phyloP scores from a whole-genome alignment of 441 rosid genomes.

The Syzygium malaccense region DNA sequence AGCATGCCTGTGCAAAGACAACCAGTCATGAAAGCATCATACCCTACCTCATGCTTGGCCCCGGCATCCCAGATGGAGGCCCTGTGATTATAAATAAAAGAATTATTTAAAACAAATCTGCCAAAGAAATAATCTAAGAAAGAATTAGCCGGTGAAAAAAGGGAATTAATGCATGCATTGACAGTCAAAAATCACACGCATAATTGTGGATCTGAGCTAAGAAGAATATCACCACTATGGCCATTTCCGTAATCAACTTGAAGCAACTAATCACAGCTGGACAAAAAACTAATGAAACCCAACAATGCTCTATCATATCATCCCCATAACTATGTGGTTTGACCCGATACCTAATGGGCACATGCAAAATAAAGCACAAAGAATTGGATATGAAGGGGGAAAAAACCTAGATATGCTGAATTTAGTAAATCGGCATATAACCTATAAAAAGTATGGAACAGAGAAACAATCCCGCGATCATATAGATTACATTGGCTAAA shows the following conservation, averaged over 20 bases:
- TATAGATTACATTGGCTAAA: not conserved
- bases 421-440: not conserved
- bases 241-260: not conserved
- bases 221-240: not conserved
- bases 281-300: not conserved
- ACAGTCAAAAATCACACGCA: not conserved
- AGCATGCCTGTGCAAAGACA: constrained; percentile 84
- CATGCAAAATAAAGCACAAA: not conserved
- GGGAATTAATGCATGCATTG: not conserved
- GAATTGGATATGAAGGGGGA: not conserved
- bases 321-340: not conserved
- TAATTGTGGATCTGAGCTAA: not conserved
- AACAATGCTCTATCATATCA: not conserved
- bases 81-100: constrained; percentile 32
- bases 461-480: not conserved
- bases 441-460: not conserved
- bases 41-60: constrained; percentile 92
- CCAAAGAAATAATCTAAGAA: too few species aligned
- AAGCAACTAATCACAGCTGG: not conserved
- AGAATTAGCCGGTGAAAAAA: not conserved
- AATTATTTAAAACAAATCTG: not conserved
- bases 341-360: not conserved
- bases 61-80: constrained; percentile 73
- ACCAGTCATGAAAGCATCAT: constrained; percentile 99
- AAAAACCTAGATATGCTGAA: not conserved